phyloP scores from a whole-genome alignment of 225 moss, liverwort and hornwort genomes.

The Straminergon stramineum region DNA sequence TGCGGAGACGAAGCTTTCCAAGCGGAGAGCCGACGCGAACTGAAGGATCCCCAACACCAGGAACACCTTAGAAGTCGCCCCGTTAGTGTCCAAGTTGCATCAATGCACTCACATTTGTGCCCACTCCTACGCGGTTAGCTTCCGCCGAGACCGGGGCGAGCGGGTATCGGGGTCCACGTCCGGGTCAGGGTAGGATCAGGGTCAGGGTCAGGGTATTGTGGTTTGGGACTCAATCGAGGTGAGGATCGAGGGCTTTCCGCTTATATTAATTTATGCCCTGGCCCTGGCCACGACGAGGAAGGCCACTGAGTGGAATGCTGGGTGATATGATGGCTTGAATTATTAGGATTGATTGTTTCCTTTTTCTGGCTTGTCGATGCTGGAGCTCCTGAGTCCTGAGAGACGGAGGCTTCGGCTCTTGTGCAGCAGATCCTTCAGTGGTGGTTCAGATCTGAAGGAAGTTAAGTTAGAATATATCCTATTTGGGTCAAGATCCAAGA shows the following conservation, averaged over 20 bases:
- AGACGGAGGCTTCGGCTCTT: background rate
- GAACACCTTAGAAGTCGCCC: background rate
- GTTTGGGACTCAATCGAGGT: background rate
- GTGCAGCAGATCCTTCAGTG: background rate
- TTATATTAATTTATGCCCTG: background rate
- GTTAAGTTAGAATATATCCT: background rate
- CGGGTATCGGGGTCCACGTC: background rate
- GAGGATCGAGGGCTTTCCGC: background rate
- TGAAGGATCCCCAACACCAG: no score
- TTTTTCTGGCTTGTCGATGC: background rate
- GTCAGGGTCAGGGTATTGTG: background rate
- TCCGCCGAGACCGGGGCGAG: background rate
- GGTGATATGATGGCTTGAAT: background rate
- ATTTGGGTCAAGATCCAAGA: background rate
- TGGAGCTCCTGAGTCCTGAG: background rate
- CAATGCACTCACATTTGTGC: background rate
- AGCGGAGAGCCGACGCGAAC: background rate
- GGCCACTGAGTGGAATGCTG: background rate
- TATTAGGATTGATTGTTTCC: background rate
- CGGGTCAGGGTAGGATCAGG: background rate
- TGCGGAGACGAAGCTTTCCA: background rate
- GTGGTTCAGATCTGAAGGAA: background rate
- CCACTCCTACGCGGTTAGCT: background rate
- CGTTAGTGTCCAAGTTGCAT: background rate
- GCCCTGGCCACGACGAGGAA: background rate